phyloP scores from a whole-genome alignment of 352 stramenopile species.

The Globisporangium spiculum region DNA sequence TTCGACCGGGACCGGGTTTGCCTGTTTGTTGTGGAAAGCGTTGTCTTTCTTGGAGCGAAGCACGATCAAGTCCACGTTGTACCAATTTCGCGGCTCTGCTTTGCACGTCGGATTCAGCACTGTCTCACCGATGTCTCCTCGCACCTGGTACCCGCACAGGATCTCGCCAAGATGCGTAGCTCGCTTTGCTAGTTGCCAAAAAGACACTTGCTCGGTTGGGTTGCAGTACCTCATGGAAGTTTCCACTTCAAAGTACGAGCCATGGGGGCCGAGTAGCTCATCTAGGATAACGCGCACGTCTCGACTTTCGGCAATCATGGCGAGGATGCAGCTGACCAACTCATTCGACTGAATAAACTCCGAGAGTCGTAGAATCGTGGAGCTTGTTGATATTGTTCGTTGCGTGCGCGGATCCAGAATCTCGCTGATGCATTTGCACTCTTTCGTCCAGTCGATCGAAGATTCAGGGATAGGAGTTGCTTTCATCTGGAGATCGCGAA shows the following conservation, averaged over 20 bases:
- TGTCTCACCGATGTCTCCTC: slow-evolving; percentile 39
- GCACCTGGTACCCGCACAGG: slow-evolving; percentile 72
- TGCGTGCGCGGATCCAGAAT: slow-evolving; percentile 87
- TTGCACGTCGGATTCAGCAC: slow-evolving; percentile 80
- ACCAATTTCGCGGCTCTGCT: slow-evolving; percentile 38
- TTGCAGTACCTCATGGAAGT: slow-evolving; percentile 59
- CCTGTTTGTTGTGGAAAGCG: slow-evolving; percentile 24
- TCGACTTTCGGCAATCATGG: slow-evolving; percentile 86
- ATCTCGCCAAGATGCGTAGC: slow-evolving; percentile 61
- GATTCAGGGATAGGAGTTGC: slow-evolving; percentile 3
- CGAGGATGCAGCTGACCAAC: slow-evolving; percentile 80
- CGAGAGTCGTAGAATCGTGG: slow-evolving; percentile 67
- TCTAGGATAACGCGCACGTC: slow-evolving; percentile 81
- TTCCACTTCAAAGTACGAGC: slow-evolving; percentile 73
- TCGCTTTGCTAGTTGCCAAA: slow-evolving; percentile 76
- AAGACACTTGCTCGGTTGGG: slow-evolving; percentile 50
- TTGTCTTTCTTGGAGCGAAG: slow-evolving; percentile 36
- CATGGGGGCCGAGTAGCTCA: slow-evolving; percentile 64
- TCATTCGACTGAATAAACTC: slow-evolving; percentile 91
- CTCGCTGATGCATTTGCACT: slow-evolving; percentile 81
- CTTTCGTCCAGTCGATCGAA: slow-evolving; percentile 17
- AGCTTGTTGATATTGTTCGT: slow-evolving; percentile 72
- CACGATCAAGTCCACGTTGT: slow-evolving; percentile 62
- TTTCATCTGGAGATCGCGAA: slow-evolving; percentile 70
- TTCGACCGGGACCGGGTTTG: neutral